Percentiles rank a stretch among this genome's conserved stretches.
Evolutionary conservation across 2,329 filamentous ascomycete genomes (phyloP).

Genomic region (Colletotrichum trifolii): DNA sequence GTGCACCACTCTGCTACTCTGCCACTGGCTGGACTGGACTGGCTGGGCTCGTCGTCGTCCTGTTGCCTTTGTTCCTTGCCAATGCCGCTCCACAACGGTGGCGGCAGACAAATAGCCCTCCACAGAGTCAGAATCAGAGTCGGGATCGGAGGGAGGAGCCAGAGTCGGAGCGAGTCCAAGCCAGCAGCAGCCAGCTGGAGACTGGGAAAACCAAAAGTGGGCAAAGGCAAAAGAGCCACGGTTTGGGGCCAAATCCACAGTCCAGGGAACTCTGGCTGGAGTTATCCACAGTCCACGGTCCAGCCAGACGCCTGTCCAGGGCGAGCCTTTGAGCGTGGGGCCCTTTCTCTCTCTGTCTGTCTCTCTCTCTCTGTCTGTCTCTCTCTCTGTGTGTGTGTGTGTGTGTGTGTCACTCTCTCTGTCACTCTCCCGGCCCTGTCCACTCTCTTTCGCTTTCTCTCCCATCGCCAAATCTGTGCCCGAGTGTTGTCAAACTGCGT

Average conservation of each 20-base stretch:
- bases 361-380: slow-evolving; percentile 3
- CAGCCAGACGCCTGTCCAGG: slow-evolving; percentile 30
- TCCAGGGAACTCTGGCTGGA: slow-evolving; percentile 8
- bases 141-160: no score
- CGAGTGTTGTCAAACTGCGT: no score
- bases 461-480: no score
- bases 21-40: no score
- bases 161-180: no score
- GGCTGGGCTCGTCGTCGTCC: background rate
- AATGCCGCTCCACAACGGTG: slow-evolving; percentile 11
- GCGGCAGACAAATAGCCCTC: background rate
- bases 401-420: no score
- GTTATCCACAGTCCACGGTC: slow-evolving; percentile 34
- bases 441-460: no score
- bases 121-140: no score
- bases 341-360: slow-evolving; percentile 20
- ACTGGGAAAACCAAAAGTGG: no score
- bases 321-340: slow-evolving; percentile 14
- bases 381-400: background rate
- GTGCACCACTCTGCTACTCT: no score
- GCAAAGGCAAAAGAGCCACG: background rate
- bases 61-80: slow-evolving; percentile 27
- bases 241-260: slow-evolving; percentile 14
- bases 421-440: no score
- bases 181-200: no score